Evolutionary conservation across 1,284 basidiomycete species (phyloP).

Genomic region (Erythrobasidium hasegawianum): DNA sequence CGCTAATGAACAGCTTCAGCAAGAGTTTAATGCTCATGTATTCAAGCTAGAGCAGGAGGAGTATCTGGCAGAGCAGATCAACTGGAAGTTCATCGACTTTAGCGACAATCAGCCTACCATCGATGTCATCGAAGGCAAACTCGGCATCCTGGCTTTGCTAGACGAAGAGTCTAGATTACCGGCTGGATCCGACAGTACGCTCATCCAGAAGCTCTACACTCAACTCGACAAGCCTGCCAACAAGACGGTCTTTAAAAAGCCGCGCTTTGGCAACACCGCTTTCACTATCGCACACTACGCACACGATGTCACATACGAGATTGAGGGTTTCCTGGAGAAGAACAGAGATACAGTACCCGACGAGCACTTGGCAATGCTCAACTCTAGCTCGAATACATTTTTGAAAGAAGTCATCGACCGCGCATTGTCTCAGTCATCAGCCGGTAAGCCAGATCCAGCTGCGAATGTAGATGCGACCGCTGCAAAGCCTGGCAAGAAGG

Average conservation of each 20-base stretch:
- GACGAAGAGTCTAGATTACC: constrained; percentile 98
- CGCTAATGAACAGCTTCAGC: constrained; percentile 96
- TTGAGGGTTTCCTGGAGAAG: constrained; percentile 97
- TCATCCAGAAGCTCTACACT: constrained; percentile 86
- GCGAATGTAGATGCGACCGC: constrained; percentile 40
- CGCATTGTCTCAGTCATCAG: constrained; percentile 60
- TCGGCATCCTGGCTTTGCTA: constrained; percentile 88
- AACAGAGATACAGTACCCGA: constrained; percentile 98
- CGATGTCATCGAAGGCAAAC: constrained; percentile 94
- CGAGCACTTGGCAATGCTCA: constrained; percentile 86
- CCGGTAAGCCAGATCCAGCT: constrained; percentile 57
- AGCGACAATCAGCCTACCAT: constrained; percentile 98
- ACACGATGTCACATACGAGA: constrained; percentile 95
- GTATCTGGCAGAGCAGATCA: constrained; percentile 96
- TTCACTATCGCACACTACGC: constrained; percentile 99
- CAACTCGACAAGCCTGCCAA: constrained; percentile 81
- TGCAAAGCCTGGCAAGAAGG: constrained; percentile 43
- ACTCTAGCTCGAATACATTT: constrained; percentile 82
- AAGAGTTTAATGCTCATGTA: constrained; percentile 98
- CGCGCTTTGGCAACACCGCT: constrained; percentile 90
- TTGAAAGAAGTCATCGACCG: constrained; percentile 90
- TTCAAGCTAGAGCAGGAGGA: constrained; percentile 98
- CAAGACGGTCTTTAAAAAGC: constrained; percentile 92
- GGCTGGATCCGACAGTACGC: constrained; percentile 85
- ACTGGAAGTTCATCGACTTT: constrained; percentile 99